Conservation (phyloP, 352 stramenopile species). For the Pythium graminicola region DNA sequence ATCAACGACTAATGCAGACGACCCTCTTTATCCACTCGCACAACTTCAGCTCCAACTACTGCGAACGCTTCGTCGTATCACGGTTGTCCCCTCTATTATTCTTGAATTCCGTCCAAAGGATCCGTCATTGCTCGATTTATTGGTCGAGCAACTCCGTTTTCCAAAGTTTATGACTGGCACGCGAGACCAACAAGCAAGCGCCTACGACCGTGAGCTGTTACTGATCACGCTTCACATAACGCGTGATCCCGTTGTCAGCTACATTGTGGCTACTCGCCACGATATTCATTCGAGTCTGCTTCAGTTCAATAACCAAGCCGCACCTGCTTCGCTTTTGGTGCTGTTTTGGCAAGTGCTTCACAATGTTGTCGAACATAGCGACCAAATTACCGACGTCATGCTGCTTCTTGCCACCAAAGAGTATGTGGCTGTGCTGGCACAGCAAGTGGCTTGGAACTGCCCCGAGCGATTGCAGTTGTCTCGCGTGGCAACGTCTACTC, state of each 20-base stretch:
- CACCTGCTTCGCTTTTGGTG: not conserved
- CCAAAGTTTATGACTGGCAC: not conserved
- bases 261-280: not conserved
- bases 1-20: not conserved
- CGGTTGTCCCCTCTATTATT: not conserved
- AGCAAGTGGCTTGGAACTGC: not conserved
- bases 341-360: slow-evolving; percentile 10
- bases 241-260: not conserved
- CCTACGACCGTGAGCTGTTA: not conserved
- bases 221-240: slow-evolving; percentile 7
- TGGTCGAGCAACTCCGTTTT: not conserved
- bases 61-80: slow-evolving; percentile 8
- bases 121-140: slow-evolving; percentile 1
- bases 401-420: not conserved
- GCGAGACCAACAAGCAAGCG: not conserved
- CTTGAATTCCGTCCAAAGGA: not conserved
- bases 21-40: not conserved
- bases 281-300: slow-evolving; percentile 9
- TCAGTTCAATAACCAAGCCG: not conserved
- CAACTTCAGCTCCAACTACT: not conserved
- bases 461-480: not conserved
- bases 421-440: not conserved
- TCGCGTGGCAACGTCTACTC: not conserved
- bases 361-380: slow-evolving; percentile 1
- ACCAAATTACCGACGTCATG: slow-evolving; percentile 3